Percentiles rank a stretch among this genome's conserved stretches.
phyloP scores from a whole-genome alignment of 2,329 filamentous ascomycete species.

The Verticillium longisporum region DNA sequence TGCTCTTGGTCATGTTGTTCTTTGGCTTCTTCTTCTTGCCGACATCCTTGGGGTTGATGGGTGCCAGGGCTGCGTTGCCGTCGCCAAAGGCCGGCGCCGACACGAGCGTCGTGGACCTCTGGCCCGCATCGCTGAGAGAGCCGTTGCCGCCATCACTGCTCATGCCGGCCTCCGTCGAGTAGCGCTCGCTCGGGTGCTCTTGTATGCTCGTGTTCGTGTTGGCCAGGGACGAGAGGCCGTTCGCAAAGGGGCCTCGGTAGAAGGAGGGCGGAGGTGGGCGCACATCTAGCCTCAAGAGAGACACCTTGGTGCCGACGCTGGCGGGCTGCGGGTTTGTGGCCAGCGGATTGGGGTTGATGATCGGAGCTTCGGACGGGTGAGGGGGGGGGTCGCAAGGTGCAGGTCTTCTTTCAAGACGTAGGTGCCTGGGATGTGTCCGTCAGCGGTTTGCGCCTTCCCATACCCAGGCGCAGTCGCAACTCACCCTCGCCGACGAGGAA shows the following conservation, averaged over 20 bases:
- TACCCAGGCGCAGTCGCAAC: not conserved
- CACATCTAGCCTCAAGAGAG: slow-evolving; percentile 66
- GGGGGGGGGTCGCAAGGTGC: slow-evolving; percentile 90
- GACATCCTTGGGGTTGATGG: slow-evolving; percentile 60
- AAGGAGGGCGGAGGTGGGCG: slow-evolving; percentile 45
- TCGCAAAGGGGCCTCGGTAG: slow-evolving; percentile 28
- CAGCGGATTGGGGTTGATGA: slow-evolving; percentile 84
- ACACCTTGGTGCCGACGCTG: slow-evolving; percentile 76
- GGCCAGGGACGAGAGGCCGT: slow-evolving; percentile 43
- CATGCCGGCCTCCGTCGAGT: slow-evolving; percentile 52
- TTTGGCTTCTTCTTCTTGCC: slow-evolving; percentile 89
- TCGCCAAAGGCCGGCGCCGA: slow-evolving; percentile 73
- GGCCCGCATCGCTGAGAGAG: slow-evolving; percentile 44
- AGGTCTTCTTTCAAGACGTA: slow-evolving; percentile 89
- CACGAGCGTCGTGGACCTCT: slow-evolving; percentile 30
- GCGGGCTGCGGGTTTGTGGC: slow-evolving; percentile 80
- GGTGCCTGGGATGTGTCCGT: slow-evolving; percentile 50
- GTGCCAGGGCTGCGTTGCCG: slow-evolving; percentile 67
- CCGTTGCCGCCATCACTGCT: slow-evolving; percentile 50
- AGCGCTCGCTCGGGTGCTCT: slow-evolving; percentile 55
- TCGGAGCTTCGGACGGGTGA: slow-evolving; percentile 86
- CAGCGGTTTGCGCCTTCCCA: not conserved
- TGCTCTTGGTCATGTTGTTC: slow-evolving; percentile 97
- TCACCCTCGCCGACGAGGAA: slow-evolving; percentile 88
- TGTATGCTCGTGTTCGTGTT: slow-evolving; percentile 44